phyloP scores from a whole-genome alignment of 2,329 filamentous ascomycete genomes.

The Cryphonectria naterciae region DNA sequence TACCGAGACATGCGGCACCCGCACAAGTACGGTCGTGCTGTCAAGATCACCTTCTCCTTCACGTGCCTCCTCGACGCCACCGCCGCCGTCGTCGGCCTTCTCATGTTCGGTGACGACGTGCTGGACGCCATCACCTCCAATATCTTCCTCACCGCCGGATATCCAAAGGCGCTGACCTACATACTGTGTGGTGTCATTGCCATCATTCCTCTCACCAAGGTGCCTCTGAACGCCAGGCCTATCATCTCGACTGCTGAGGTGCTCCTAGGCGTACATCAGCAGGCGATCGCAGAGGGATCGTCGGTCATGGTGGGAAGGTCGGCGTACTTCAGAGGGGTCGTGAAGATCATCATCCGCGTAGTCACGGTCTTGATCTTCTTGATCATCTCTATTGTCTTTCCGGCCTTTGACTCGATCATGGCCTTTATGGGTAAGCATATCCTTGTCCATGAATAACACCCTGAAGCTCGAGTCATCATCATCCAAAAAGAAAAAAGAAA shows the following conservation, averaged over 20 bases:
- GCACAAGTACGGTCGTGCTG: constrained; percentile 74
- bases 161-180: constrained; percentile 73
- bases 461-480: not conserved
- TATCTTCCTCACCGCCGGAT: constrained; percentile 74
- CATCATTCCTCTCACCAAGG: constrained; percentile 93
- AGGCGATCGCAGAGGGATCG: constrained; percentile 47
- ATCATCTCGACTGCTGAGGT: constrained; percentile 86
- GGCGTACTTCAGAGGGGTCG: constrained; percentile 58
- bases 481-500: not conserved
- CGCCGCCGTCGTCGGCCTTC: constrained; percentile 80
- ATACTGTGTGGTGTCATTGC: constrained; percentile 85
- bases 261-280: constrained; percentile 70
- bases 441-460: not conserved
- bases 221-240: constrained; percentile 87
- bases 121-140: constrained; percentile 90
- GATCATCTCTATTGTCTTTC: constrained; percentile 69
- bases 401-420: constrained; percentile 88
- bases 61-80: constrained; percentile 81
- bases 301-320: constrained; percentile 57
- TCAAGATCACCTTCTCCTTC: constrained; percentile 83
- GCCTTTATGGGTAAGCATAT: constrained; percentile 67
- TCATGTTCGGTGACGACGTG: constrained; percentile 95
- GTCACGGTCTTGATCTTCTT: constrained; percentile 73
- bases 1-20: constrained; percentile 71
- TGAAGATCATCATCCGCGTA: constrained; percentile 67